These are phyloP conservation scores for Gonapodya prolifera DNA, from an alignment of 192 early-diverging fungal genomes.

Conservation along the genomic window DNA sequence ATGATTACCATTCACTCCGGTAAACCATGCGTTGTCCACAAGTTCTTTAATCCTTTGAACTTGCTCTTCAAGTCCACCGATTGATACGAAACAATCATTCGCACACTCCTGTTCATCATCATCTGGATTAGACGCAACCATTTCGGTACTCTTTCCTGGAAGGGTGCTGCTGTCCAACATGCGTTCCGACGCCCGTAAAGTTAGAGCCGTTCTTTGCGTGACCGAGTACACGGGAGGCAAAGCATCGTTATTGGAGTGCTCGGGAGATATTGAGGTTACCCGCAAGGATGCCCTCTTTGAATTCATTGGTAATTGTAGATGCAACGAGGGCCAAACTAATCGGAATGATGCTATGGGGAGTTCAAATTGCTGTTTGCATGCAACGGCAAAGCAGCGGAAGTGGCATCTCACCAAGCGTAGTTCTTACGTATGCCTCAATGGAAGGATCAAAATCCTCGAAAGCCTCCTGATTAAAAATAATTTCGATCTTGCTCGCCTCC, in stretches of 20 bases:
- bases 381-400: too few species aligned
- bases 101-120: neutral
- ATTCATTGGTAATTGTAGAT: too few species aligned
- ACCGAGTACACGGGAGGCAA: neutral
- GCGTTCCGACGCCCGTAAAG: neutral
- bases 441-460: too few species aligned
- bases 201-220: neutral
- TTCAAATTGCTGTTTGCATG: too few species aligned
- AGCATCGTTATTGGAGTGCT: too few species aligned
- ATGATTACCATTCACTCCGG: constrained; percentile 32
- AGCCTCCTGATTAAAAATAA: neutral
- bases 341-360: too few species aligned
- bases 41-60: constrained; percentile 65
- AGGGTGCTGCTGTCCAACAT: neutral
- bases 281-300: too few species aligned
- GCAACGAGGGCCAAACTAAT: too few species aligned
- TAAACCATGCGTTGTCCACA: constrained; percentile 35
- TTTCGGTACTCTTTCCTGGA: too few species aligned
- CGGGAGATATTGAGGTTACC: too few species aligned
- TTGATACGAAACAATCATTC: constrained; percentile 31
- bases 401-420: neutral
- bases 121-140: too few species aligned
- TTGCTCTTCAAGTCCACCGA: constrained; percentile 72
- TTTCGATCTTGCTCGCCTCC: neutral
- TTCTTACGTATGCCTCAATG: neutral